Percentiles rank a stretch among this genome's conserved stretches.
These are phyloP conservation scores for Dryadomyces quercus-mongolicae DNA, from an alignment of 2,329 filamentous ascomycete species.

Conservation along the genomic window DNA sequence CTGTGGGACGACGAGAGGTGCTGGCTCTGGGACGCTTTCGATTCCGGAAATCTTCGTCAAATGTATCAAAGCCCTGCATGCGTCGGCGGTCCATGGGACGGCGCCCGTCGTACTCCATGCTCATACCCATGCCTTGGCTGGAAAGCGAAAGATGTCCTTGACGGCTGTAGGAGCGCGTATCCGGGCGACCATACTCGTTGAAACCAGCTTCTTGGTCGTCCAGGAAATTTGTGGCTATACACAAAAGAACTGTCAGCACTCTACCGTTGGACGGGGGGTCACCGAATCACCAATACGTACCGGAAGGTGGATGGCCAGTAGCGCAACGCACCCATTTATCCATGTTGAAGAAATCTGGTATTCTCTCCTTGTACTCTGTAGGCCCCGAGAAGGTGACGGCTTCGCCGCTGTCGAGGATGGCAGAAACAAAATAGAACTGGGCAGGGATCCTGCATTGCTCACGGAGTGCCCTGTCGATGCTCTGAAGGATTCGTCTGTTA, in stretches of 20 bases:
- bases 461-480: conserved; percentile 36
- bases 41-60: conserved; percentile 21
- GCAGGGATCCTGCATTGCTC: conserved; percentile 40
- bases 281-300: conserved; percentile 19
- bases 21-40: conserved; percentile 24
- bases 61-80: conserved; percentile 11
- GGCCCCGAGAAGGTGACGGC: conserved; percentile 33
- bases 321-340: conserved; percentile 24
- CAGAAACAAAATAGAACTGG: conserved; percentile 39
- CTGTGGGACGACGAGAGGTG: conserved; percentile 21
- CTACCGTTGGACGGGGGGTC: too few species aligned
- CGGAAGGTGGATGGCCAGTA: conserved; percentile 22
- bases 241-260: too few species aligned
- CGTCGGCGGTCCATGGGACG: conserved; percentile 15
- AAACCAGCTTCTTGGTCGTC: background rate
- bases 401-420: conserved; percentile 34
- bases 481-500: conserved; percentile 6
- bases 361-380: conserved; percentile 23
- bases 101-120: conserved; percentile 13
- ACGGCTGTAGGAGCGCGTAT: background rate
- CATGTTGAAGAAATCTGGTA: conserved; percentile 34
- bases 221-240: background rate
- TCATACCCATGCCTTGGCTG: background rate
- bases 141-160: background rate
- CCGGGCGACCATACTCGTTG: background rate